A percentile compares a stretch with the other conserved stretches of the same genome.
Conservation (phyloP, 805 yeast genomes). For the Starmera pachycereana region DNA sequence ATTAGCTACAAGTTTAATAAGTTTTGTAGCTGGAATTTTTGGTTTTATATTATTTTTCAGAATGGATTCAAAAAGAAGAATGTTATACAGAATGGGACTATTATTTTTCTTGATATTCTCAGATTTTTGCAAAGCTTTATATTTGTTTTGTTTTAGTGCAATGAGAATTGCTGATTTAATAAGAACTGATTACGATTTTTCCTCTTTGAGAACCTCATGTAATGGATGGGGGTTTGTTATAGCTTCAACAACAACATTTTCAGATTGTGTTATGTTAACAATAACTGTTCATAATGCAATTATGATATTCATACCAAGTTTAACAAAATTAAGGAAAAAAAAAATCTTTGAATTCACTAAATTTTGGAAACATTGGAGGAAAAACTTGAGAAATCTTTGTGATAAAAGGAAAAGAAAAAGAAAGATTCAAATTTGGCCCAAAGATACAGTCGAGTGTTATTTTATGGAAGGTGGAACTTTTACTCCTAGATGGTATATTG, state of each 20-base stretch:
- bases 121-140: conserved; percentile 12
- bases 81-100: conserved; percentile 13
- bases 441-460: not conserved
- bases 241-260: conserved; percentile 4
- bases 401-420: not conserved
- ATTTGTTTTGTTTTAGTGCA: not conserved
- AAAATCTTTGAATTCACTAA: conserved; percentile 3
- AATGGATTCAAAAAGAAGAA: conserved; percentile 13
- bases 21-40: conserved; percentile 8
- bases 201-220: conserved; percentile 2
- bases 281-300: conserved; percentile 14
- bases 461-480: conserved; percentile 16
- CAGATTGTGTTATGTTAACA: conserved; percentile 10
- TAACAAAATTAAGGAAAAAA: conserved; percentile 4
- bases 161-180: not conserved
- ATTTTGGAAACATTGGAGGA: not conserved
- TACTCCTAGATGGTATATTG: conserved; percentile 2
- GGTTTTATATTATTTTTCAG: conserved; percentile 12
- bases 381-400: not conserved
- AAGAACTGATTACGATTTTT: not conserved
- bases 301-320: conserved; percentile 10
- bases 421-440: not conserved
- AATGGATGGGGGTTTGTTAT: conserved; percentile 13
- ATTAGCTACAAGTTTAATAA: conserved; percentile 4
- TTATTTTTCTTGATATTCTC: conserved; percentile 7